Conservation (phyloP, 1,139 yeast genomes). For the Geotrichum bryndzae region DNA sequence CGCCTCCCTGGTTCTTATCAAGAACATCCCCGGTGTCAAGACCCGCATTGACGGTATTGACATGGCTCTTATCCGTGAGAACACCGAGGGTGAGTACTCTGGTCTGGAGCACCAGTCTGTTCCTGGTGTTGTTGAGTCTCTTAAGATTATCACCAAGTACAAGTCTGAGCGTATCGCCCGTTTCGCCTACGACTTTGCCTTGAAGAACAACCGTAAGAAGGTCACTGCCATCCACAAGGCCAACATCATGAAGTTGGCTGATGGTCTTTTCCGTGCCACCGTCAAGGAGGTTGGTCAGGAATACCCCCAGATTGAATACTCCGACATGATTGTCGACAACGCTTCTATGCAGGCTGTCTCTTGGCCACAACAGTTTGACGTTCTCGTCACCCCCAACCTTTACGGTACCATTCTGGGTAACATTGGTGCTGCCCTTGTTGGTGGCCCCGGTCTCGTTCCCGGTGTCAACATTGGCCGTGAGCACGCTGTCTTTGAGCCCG, state of each 20-base stretch:
- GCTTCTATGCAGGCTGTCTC: constrained; percentile 99
- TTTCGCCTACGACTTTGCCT: constrained; percentile 94
- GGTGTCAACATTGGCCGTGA: constrained; percentile 98
- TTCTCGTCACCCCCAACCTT: constrained; percentile 94
- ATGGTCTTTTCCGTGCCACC: constrained; percentile 94
- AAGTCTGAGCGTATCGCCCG: constrained; percentile 97
- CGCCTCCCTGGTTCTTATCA: constrained; percentile 88
- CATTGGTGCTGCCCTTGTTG: constrained; percentile 97
- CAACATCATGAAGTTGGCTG: constrained; percentile 97
- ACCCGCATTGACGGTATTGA: constrained; percentile 85
- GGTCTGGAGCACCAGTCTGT: constrained; percentile 97
- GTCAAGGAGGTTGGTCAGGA: constrained; percentile 85
- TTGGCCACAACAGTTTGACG: constrained; percentile 96
- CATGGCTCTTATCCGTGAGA: constrained; percentile 93
- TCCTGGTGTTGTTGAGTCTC: constrained; percentile 95
- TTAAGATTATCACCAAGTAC: constrained; percentile 89
- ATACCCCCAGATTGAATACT: constrained; percentile 77
- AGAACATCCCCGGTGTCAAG: constrained; percentile 90
- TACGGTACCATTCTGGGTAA: constrained; percentile 96
- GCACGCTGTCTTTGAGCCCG: constrained; percentile 97
- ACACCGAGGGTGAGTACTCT: constrained; percentile 97
- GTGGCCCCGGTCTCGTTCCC: constrained; percentile 98
- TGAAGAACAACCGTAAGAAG: constrained; percentile 81
- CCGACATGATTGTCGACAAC: constrained; percentile 95
- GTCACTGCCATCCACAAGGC: constrained; percentile 99